Conservation (phyloP, 2,329 filamentous ascomycete genomes). For the Curvularia hawaiiensis region DNA sequence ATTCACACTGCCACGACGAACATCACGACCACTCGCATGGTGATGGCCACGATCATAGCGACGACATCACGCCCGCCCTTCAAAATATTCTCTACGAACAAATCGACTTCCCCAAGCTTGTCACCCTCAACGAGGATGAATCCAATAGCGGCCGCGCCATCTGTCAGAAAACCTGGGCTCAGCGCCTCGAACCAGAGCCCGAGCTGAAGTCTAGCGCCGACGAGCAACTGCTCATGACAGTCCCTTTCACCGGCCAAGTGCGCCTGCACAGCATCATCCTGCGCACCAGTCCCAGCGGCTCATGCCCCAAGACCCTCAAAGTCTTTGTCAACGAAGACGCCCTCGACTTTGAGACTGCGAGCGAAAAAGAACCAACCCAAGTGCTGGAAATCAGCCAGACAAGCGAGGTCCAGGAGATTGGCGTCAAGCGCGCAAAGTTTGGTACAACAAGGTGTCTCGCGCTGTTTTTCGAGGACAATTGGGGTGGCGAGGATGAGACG, state of each 20-base stretch:
- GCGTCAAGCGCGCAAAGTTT: slow-evolving; percentile 87
- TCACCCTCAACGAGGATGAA: slow-evolving; percentile 80
- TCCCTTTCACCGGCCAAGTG: slow-evolving; percentile 93
- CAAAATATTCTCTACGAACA: slow-evolving; percentile 91
- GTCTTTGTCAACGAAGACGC: slow-evolving; percentile 83
- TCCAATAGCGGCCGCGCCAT: slow-evolving; percentile 73
- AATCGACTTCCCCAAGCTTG: slow-evolving; percentile 85
- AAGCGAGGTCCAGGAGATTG: slow-evolving; percentile 82
- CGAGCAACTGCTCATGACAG: slow-evolving; percentile 89
- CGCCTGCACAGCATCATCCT: slow-evolving; percentile 90
- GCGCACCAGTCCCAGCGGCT: slow-evolving; percentile 72
- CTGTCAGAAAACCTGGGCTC: slow-evolving; percentile 88
- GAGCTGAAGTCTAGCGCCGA: slow-evolving; percentile 86
- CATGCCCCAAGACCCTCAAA: slow-evolving; percentile 81
- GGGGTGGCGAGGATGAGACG: slow-evolving; percentile 81
- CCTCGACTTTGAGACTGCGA: slow-evolving; percentile 80
- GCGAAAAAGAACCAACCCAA: slow-evolving; percentile 74
- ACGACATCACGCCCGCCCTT: slow-evolving; percentile 90
- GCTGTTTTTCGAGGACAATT: slow-evolving; percentile 93
- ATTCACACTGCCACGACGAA: slow-evolving; percentile 31
- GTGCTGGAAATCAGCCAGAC: slow-evolving; percentile 78
- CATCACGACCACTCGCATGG: slow-evolving; percentile 39
- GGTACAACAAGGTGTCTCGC: slow-evolving; percentile 80
- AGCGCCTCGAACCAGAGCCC: slow-evolving; percentile 72
- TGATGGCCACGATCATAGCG: slow-evolving; percentile 76